Base-by-base conservation (phyloP, 768 basidiomycete genomes). In the Agrocybe praecox region DNA sequence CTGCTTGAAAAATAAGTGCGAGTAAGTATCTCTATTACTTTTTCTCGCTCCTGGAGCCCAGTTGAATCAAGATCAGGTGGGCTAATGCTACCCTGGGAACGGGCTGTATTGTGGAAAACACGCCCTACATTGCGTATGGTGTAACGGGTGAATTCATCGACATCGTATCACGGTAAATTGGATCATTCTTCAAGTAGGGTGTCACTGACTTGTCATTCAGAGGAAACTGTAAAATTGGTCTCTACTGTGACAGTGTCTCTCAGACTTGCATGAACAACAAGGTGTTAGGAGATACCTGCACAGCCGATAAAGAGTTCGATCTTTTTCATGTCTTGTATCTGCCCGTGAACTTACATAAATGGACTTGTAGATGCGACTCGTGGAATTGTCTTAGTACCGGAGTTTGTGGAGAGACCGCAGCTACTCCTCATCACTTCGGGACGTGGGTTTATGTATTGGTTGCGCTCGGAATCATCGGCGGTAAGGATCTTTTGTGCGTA, bases 1-100 rank as follows among this genome's bases (percentile, higher is more conserved):
- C 18, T 96, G 94, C 68, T 79, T 96, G 49, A 90, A 92, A 65
- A 88, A 86, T 65, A 69, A 80, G 3, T 95, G 94, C 89, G 85
- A 88, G 92, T 94, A 68, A 34, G 87, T 77, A 21, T 14, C 56
- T 18, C 34, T 18, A 44, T 45, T 26, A 53, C 32, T 59, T 17
- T 36, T 24, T 29, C 36, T 19, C 9, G 26, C 9, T 9, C 26
- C 26, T 29, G 50, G 47, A 42, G 43, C 49, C 24, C 49, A 12
- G 7, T 32, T 23, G 21, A 46, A 6, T 23, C 14, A 21, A 17
- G 23, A 14, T 33, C 19, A 92, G 91, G 80, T 94, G 83, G 81
- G 88, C 94, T 9, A 92, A 95, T 65, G 83, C 78, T 26, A 89
- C 91, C 0, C 71, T 83, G 5, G 86, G 87, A 6, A 74, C 79